Conservation (phyloP, 331 rosid species). For the Malus hybrid region DNA sequence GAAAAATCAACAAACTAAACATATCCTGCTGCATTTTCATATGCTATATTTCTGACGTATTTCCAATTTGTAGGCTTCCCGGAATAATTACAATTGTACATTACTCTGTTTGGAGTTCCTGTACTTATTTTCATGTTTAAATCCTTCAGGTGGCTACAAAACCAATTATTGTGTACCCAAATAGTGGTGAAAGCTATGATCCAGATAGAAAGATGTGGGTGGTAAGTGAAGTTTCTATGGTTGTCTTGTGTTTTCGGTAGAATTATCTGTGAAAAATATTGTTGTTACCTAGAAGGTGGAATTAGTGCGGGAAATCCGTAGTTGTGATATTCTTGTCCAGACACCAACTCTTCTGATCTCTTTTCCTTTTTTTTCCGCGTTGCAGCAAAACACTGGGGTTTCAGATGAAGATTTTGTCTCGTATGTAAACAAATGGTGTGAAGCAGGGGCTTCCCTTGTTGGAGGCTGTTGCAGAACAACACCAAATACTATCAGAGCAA, state of each 20-base stretch:
- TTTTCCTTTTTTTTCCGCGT: not conserved
- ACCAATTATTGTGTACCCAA: slow-evolving; percentile 81
- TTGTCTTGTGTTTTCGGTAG: not conserved
- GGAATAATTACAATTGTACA: not conserved
- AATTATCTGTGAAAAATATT: not conserved
- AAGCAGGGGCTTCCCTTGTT: slow-evolving; percentile 71
- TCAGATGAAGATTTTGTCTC: slow-evolving; percentile 79
- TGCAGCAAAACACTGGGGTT: slow-evolving; percentile 87
- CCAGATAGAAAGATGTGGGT: slow-evolving; percentile 66
- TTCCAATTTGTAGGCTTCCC: not conserved
- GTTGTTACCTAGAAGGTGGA: not conserved
- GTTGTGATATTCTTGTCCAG: not conserved
- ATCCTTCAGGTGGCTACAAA: slow-evolving; percentile 72
- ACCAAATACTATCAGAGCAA: slow-evolving; percentile 66
- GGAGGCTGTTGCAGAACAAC: slow-evolving; percentile 99
- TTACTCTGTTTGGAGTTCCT: slow-evolving; percentile 1
- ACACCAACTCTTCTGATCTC: not conserved
- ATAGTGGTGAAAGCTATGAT: slow-evolving; percentile 95
- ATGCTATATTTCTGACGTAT: not conserved
- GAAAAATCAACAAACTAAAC: not conserved
- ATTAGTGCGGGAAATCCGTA: not conserved
- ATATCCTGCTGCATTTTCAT: not conserved
- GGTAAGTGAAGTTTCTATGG: slow-evolving; percentile 43
- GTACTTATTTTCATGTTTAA: slow-evolving; percentile 7
- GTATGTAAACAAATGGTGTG: slow-evolving; percentile 72